These are phyloP conservation scores for Sarocladium strictum DNA, from an alignment of 2,329 filamentous ascomycete genomes.

Conservation along the genomic window DNA sequence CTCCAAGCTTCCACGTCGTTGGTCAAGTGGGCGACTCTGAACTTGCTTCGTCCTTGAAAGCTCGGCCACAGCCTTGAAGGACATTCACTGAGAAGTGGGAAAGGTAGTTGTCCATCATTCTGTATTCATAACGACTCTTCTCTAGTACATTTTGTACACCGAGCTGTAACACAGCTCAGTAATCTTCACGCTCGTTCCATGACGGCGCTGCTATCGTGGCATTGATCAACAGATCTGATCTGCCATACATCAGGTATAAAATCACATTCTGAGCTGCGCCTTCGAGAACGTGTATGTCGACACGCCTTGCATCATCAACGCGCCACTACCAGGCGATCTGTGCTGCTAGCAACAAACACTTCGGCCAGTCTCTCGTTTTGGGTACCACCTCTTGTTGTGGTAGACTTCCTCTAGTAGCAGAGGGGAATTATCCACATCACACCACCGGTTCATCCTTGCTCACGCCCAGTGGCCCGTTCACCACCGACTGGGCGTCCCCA, in stretches of 20 bases:
- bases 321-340: background rate
- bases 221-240: background rate
- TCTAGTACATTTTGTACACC: background rate
- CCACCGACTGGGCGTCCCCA: constrained; percentile 75
- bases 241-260: background rate
- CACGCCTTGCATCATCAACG: background rate
- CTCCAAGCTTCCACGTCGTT: too few relatives aligned
- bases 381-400: background rate
- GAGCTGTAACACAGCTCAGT: background rate
- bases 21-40: too few relatives aligned
- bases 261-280: background rate
- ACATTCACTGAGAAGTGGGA: too few relatives aligned
- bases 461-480: constrained; percentile 40
- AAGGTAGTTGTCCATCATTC: too few relatives aligned
- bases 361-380: background rate
- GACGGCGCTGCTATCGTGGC: constrained; percentile 4
- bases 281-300: background rate
- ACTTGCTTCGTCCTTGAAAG: too few relatives aligned
- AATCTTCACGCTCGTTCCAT: constrained; percentile 1
- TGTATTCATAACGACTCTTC: background rate
- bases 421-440: constrained; percentile 16
- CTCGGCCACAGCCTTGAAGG: too few relatives aligned
- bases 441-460: constrained; percentile 28
- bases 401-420: background rate
- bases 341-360: background rate